Evolutionary conservation across 352 stramenopile species (phyloP).

Genomic region (Nothophytophthora sp.): DNA sequence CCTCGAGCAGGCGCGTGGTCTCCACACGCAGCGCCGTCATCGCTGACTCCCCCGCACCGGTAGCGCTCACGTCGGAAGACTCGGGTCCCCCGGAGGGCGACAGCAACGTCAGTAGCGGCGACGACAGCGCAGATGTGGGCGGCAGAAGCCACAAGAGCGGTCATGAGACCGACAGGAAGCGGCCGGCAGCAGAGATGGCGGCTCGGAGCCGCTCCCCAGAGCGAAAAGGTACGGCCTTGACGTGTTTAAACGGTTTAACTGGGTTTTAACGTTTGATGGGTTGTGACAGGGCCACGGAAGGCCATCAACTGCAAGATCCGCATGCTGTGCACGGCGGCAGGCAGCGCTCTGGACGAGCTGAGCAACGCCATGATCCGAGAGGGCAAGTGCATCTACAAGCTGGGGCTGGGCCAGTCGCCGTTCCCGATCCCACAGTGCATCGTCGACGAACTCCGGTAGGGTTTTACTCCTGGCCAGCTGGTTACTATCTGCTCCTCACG

Average conservation of each 20-base stretch:
- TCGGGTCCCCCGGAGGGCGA: conserved; percentile 1
- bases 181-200: conserved; percentile 42
- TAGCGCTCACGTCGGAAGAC: conserved; percentile 4
- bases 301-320: conserved; percentile 89
- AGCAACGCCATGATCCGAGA: conserved; percentile 86
- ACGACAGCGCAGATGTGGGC: conserved; percentile 8
- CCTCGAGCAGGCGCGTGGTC: background rate
- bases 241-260: background rate
- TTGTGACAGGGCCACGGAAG: conserved; percentile 70
- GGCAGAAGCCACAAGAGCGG: background rate
- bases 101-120: conserved; percentile 9
- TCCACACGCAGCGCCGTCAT: conserved; percentile 7
- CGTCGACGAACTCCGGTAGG: conserved; percentile 83
- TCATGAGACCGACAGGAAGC: conserved; percentile 38
- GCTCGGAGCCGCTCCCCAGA: background rate
- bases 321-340: conserved; percentile 79
- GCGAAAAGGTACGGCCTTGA: background rate
- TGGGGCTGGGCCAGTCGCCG: conserved; percentile 82
- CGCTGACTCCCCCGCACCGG: conserved; percentile 4
- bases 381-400: conserved; percentile 84
- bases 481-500: too few relatives aligned
- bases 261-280: background rate
- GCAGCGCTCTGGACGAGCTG: conserved; percentile 80
- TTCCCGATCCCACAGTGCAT: conserved; percentile 89
- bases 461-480: too few relatives aligned